Conservation (phyloP, 176 grass and related monocot genomes). For the Stipa capillata region DNA sequence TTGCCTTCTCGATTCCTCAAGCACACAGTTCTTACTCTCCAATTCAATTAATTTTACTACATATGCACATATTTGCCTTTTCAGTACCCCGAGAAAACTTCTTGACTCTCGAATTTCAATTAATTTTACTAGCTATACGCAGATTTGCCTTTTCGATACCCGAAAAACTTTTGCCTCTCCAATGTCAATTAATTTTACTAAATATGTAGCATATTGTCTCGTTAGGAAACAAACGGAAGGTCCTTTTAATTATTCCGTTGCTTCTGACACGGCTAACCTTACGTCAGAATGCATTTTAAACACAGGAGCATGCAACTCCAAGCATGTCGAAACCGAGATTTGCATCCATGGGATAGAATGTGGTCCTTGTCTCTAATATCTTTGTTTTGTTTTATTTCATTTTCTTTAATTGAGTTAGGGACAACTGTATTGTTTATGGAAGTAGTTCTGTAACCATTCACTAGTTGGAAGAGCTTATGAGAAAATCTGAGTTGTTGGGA, state of each 20-base stretch:
- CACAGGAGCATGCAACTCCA: background rate
- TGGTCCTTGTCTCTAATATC: background rate
- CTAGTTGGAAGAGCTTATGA: background rate
- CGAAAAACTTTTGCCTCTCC: background rate
- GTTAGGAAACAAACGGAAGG: too few species aligned
- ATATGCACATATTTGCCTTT: too few species aligned
- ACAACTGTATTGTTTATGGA: too few species aligned
- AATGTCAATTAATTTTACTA: background rate
- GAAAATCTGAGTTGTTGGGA: slow-evolving; percentile 6
- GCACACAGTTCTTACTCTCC: too few species aligned
- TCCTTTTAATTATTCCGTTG: too few species aligned
- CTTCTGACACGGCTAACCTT: too few species aligned
- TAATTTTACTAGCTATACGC: background rate
- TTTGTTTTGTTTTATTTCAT: background rate
- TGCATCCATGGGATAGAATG: background rate
- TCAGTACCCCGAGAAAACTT: background rate
- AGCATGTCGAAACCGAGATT: slow-evolving; percentile 2
- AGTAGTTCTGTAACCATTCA: too few species aligned
- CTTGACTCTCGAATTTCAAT: background rate
- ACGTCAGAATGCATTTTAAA: background rate
- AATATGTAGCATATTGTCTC: background rate
- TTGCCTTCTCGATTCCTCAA: background rate
- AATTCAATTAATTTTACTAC: too few species aligned
- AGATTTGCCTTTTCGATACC: background rate
- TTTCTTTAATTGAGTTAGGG: background rate